Conservation (phyloP, 1,284 basidiomycete species). For the Austroboletus novae-zelandiae region DNA sequence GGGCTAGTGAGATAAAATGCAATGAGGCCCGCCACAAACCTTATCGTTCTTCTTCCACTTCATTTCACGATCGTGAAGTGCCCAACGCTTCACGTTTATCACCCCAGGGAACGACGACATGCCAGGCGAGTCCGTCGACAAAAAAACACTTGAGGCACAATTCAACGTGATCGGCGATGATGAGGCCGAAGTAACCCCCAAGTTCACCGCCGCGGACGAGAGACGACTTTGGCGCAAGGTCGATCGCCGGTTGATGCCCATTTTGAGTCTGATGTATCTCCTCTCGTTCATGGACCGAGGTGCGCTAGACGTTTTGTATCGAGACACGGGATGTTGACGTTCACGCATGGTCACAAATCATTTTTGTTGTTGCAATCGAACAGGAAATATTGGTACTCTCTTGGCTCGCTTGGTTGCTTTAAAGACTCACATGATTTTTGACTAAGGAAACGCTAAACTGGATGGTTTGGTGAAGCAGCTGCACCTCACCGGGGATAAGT, state of each 20-base stretch:
- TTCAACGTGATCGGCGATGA: background rate
- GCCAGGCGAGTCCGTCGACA: background rate
- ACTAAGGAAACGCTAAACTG: conserved; percentile 60
- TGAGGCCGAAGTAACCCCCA: conserved; percentile 1
- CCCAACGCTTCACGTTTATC: background rate
- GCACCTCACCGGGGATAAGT: conserved; percentile 54
- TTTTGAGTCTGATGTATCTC: conserved; percentile 62
- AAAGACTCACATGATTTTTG: background rate
- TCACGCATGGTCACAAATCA: background rate
- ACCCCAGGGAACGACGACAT: background rate
- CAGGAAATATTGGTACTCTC: conserved; percentile 57
- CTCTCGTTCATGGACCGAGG: conserved; percentile 66
- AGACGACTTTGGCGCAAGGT: conserved; percentile 61
- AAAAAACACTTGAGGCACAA: background rate
- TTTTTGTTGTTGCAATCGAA: background rate
- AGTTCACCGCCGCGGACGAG: conserved; percentile 43
- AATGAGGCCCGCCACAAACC: no score
- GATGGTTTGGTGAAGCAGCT: conserved; percentile 57
- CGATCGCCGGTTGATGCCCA: conserved; percentile 62
- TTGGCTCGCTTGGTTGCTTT: background rate
- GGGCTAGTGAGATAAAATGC: no score
- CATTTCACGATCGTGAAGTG: background rate
- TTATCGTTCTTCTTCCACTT: background rate
- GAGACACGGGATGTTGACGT: background rate
- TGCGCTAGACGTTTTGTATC: conserved; percentile 17